Conservation (phyloP, 768 basidiomycete species). For the Amanita inopinata region DNA sequence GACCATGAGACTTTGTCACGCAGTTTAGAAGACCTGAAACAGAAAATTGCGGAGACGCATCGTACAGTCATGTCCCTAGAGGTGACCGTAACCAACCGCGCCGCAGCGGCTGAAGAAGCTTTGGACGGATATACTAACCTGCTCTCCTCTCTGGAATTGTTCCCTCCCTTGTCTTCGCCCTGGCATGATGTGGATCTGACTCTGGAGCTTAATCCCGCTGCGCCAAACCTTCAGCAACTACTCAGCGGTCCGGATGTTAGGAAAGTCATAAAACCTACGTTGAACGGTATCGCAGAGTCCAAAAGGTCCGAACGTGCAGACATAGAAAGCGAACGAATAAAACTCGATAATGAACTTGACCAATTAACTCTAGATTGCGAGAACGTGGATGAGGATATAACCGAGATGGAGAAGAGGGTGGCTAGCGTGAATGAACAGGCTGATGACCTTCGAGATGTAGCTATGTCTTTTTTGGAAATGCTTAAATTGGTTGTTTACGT, state of each 20-base stretch:
- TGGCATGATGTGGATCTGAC: constrained; percentile 67
- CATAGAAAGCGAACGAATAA: constrained; percentile 70
- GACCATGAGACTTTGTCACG: constrained; percentile 74
- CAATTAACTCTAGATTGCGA: constrained; percentile 69
- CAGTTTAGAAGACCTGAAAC: constrained; percentile 66
- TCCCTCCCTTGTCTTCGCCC: constrained; percentile 64
- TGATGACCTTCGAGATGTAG: constrained; percentile 73
- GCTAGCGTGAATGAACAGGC: constrained; percentile 62
- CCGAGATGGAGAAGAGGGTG: constrained; percentile 66
- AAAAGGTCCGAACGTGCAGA: constrained; percentile 60
- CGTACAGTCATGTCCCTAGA: constrained; percentile 71
- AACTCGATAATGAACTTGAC: constrained; percentile 78
- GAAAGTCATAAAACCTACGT: constrained; percentile 65
- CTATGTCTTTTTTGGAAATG: constrained; percentile 14
- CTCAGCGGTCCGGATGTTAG: constrained; percentile 62
- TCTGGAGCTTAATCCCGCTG: constrained; percentile 73
- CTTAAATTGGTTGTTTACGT: background rate
- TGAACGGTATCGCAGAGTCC: constrained; percentile 61
- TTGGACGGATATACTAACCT: constrained; percentile 71
- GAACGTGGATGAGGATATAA: constrained; percentile 70
- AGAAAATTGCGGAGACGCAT: constrained; percentile 67
- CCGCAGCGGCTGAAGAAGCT: constrained; percentile 73
- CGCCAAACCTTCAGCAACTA: constrained; percentile 59
- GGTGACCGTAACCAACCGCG: constrained; percentile 72
- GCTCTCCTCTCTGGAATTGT: constrained; percentile 65